A percentile compares a stretch with the other conserved stretches of the same genome.
Evolutionary conservation across 2,329 filamentous ascomycete genomes (phyloP).

Genomic region (Fusarium duplospermum): DNA sequence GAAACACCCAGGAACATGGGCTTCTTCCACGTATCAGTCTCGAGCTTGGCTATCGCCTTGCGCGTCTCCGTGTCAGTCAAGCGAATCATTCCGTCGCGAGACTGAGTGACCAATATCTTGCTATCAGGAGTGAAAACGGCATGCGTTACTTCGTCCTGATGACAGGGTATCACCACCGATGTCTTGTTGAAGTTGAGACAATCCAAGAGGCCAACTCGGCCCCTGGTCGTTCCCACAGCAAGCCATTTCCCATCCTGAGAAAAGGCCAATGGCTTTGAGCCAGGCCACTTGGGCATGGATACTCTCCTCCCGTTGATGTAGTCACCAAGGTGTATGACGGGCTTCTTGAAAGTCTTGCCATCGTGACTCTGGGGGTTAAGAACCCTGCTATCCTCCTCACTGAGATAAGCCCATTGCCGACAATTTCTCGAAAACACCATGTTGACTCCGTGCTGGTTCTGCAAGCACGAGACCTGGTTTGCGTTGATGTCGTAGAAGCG

Average conservation of each 20-base stretch:
- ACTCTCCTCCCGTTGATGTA: conserved; percentile 37
- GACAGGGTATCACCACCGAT: conserved; percentile 33
- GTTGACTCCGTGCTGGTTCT: conserved; percentile 42
- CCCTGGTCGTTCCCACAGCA: conserved; percentile 35
- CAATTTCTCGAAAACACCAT: conserved; percentile 38
- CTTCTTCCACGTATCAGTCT: conserved; percentile 45
- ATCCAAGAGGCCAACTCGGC: conserved; percentile 42
- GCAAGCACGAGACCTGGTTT: conserved; percentile 32
- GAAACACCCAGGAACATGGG: conserved; percentile 44
- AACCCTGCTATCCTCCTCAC: conserved; percentile 40
- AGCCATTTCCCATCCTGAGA: conserved; percentile 39
- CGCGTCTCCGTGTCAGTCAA: conserved; percentile 36
- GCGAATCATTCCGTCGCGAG: conserved; percentile 45
- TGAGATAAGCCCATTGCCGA: conserved; percentile 41
- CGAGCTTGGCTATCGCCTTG: conserved; percentile 44
- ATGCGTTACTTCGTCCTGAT: conserved; percentile 42
- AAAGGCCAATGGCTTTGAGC: conserved; percentile 40
- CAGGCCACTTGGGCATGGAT: conserved; percentile 36
- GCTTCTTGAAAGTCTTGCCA: conserved; percentile 37
- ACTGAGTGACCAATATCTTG: conserved; percentile 39
- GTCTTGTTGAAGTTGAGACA: conserved; percentile 25
- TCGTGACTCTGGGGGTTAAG: conserved; percentile 36
- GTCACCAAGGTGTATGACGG: conserved; percentile 39
- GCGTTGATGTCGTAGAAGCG: conserved; percentile 41
- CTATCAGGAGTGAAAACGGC: conserved; percentile 44